These are phyloP conservation scores for Rhizopus microsporus DNA, from an alignment of 371 early-diverging fungal genomes.

Conservation along the genomic window DNA sequence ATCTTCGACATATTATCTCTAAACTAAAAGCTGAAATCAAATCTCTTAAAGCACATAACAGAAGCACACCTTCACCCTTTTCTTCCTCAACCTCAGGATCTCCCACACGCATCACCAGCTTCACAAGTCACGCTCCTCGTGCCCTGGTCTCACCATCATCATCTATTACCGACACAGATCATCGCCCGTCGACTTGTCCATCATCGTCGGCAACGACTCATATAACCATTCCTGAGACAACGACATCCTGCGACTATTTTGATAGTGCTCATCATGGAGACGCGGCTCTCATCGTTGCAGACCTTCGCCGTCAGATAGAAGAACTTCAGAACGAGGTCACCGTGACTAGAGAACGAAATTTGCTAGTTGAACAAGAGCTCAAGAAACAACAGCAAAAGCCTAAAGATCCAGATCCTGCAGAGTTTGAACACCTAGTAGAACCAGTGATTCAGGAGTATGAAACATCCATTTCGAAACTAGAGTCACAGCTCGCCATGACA, in stretches of 20 bases:
- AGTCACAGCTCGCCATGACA: slow-evolving; percentile 57
- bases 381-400: slow-evolving; percentile 11
- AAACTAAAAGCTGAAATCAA: slow-evolving; percentile 59
- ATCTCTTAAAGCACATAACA: slow-evolving; percentile 33
- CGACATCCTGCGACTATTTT: slow-evolving; percentile 8
- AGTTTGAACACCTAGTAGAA: slow-evolving; percentile 63
- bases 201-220: slow-evolving; percentile 35
- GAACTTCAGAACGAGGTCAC: slow-evolving; percentile 31
- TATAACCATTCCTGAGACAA: slow-evolving; percentile 19
- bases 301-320: slow-evolving; percentile 26
- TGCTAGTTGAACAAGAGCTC: slow-evolving; percentile 18
- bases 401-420: slow-evolving; percentile 17
- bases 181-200: slow-evolving; percentile 11
- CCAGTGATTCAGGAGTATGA: slow-evolving; percentile 72
- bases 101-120: slow-evolving; percentile 10
- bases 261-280: slow-evolving; percentile 10
- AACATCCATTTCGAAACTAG: slow-evolving; percentile 59
- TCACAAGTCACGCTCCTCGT: slow-evolving; percentile 5
- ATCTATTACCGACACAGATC: slow-evolving; percentile 23
- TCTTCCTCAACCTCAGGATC: slow-evolving; percentile 17
- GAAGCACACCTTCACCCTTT: slow-evolving; percentile 18
- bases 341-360: slow-evolving; percentile 29
- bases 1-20: slow-evolving; percentile 56
- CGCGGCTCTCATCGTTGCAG: slow-evolving; percentile 23
- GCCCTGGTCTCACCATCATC: slow-evolving; percentile 23